Evolutionary conservation across 2,329 filamentous ascomycete genomes (phyloP), one percentile per base, ranked within the genome.

Genomic region (Trichoderma oligosporum): DNA sequence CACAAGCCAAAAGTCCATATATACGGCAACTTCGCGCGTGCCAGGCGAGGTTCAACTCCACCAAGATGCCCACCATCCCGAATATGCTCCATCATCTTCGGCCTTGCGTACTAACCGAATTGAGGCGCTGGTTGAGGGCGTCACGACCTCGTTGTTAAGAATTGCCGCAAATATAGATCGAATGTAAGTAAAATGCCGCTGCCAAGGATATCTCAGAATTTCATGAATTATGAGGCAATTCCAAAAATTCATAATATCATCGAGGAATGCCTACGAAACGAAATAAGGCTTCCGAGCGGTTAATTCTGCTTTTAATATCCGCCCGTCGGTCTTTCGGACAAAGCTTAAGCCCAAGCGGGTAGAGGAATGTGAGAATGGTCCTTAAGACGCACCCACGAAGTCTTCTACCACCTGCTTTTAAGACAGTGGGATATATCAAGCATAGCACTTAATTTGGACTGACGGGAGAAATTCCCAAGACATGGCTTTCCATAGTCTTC

Each of bases 321-420:
- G 38, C 18, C 49, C 25, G 27, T 53, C 49, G 49, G 49, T 42
- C 49, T 42, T 53, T 53, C 49, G 49, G 49, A 18, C n/a, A 25
- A 18, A 24, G 12, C 31, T 41, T n/a, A 18, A 33, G 49, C n/a
- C n/a, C n/a, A n/a, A n/a, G n/a, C n/a, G n/a, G n/a, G n/a, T n/a
- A n/a, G n/a, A n/a, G n/a, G n/a, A n/a, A n/a, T n/a, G n/a, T n/a
- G n/a, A n/a, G n/a, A n/a, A n/a, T n/a, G n/a, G n/a, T n/a, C n/a
- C n/a, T n/a, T n/a, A n/a, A n/a, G n/a, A n/a, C n/a, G n/a, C n/a
- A n/a, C n/a, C n/a, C n/a, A n/a, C n/a, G n/a, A n/a, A n/a, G n/a
- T n/a, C n/a, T n/a, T n/a, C n/a, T n/a, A n/a, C n/a, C n/a, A n/a
- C n/a, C n/a, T n/a, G n/a, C n/a, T n/a, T n/a, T n/a, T n/a, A n/a